Evolutionary conservation across 768 basidiomycete species (phyloP), one percentile per base, ranked within the genome.

Genomic region (Podaxis sp.): DNA sequence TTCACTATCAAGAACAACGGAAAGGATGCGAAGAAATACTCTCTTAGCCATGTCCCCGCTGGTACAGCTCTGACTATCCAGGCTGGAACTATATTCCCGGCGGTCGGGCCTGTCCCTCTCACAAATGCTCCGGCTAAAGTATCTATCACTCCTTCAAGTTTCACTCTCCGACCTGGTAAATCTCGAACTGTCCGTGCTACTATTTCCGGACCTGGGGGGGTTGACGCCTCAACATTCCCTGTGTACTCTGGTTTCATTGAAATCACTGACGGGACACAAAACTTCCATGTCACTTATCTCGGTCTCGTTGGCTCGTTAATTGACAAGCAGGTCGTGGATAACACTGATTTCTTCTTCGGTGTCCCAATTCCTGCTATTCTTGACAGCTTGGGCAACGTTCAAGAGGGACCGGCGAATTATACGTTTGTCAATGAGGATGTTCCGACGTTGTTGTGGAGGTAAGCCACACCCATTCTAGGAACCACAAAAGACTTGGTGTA

Each of bases 241-340:
- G 75, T 85, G 56, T 86, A 81, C 72, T 83, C 83, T 29, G 85
- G 85, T 2, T 85, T 77, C 73, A 81, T 88, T 37, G 74, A 80
- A 50, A 67, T 80, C 37, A 72, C 73, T 56, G 76, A 73, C 54
- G 70, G 68, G 15, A 63, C 66, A 13, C 76, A 80, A 60, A 76
- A 66, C 36, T 70, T 73, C 61, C 74, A 78, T 24, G 74, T 78
- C 22, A 74, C 80, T 0, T 85, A 82, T 68, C 69, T 83, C 33
- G 82, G 82, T 69, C 67, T 72, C 38, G 67, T 59, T 46, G 69
- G 65, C 70, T 74, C 75, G 9, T 71, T 84, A 64, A 77, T 76
- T 64, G 72, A 84, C 63, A 77, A 78, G 63, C 77, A 78, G 38
- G 77, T 84, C 51, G 67, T 85, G 58, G 84, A 85, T 66, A 75